Conservation (phyloP, 169 alveolate genomes). For the Cryptosporidium sp. region DNA sequence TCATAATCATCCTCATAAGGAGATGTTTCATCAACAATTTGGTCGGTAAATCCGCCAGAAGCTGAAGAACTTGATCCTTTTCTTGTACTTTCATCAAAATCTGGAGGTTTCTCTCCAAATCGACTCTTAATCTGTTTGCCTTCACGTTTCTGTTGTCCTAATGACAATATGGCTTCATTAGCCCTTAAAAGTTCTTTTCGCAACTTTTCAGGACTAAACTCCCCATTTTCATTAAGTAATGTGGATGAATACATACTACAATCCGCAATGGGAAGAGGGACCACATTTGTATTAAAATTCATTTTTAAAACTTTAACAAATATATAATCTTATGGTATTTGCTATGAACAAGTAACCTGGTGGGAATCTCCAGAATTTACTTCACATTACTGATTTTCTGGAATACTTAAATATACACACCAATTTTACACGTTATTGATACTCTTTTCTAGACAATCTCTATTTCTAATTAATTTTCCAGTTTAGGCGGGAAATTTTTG, state of each 20-base stretch:
- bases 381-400: constrained; percentile 11
- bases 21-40: constrained; percentile 17
- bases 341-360: constrained; percentile 1
- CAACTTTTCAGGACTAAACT: constrained; percentile 68
- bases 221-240: constrained; percentile 70
- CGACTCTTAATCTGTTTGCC: constrained; percentile 28
- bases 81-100: background rate
- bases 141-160: constrained; percentile 18
- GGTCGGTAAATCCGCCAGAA: constrained; percentile 18
- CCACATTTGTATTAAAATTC: constrained; percentile 51
- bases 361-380: constrained; percentile 14
- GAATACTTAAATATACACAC: constrained; percentile 10
- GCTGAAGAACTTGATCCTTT: constrained; percentile 7
- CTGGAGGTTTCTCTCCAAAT: constrained; percentile 60
- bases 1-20: constrained; percentile 72
- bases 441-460: constrained; percentile 31
- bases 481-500: constrained; percentile 7
- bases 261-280: constrained; percentile 59
- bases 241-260: constrained; percentile 74
- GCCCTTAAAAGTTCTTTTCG: constrained; percentile 54
- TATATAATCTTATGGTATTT: background rate
- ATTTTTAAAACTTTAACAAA: constrained; percentile 33
- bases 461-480: background rate
- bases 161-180: constrained; percentile 12
- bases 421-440: background rate